Evolutionary conservation across 1,284 basidiomycete genomes (phyloP).

Genomic region (Malassezia restricta): DNA sequence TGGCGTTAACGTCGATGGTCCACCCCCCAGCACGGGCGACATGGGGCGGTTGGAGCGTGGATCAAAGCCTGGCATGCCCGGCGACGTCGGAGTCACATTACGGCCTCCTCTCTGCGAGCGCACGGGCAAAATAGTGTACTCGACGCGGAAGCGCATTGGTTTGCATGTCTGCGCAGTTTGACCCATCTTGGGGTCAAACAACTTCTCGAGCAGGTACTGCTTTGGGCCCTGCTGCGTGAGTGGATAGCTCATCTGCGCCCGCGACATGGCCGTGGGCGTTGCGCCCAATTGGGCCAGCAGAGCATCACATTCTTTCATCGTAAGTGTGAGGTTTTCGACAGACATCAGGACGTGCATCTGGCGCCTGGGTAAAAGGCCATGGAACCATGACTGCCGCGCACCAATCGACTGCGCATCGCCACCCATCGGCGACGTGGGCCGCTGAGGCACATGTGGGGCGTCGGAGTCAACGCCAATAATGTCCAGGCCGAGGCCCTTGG

Average conservation of each 20-base stretch:
- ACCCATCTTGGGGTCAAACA: slow-evolving; percentile 28
- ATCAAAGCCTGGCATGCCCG: slow-evolving; percentile 13
- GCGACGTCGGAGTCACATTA: not conserved
- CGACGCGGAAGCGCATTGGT: slow-evolving; percentile 40
- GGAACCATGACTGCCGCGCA: slow-evolving; percentile 68
- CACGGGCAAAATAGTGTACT: slow-evolving; percentile 36
- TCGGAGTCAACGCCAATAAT: not conserved
- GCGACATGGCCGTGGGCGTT: slow-evolving; percentile 5
- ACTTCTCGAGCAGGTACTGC: slow-evolving; percentile 27
- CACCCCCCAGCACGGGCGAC: slow-evolving; percentile 11
- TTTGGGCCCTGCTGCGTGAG: slow-evolving; percentile 27
- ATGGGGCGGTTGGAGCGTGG: slow-evolving; percentile 13
- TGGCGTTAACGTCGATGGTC: slow-evolving; percentile 11
- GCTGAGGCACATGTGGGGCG: not conserved
- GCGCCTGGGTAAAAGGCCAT: slow-evolving; percentile 72
- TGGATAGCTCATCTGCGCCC: slow-evolving; percentile 4
- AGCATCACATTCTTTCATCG: slow-evolving; percentile 56
- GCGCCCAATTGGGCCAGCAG: slow-evolving; percentile 52
- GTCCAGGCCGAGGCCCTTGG: slow-evolving; percentile 1
- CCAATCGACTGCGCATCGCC: slow-evolving; percentile 4
- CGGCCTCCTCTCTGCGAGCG: slow-evolving; percentile 17
- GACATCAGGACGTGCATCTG: slow-evolving; percentile 50
- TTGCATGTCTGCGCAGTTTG: slow-evolving; percentile 23
- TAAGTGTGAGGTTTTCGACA: slow-evolving; percentile 53
- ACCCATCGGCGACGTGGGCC: slow-evolving; percentile 11